Evolutionary conservation across 1,284 basidiomycete genomes (phyloP).

Genomic region (Meripilus lineatus): DNA sequence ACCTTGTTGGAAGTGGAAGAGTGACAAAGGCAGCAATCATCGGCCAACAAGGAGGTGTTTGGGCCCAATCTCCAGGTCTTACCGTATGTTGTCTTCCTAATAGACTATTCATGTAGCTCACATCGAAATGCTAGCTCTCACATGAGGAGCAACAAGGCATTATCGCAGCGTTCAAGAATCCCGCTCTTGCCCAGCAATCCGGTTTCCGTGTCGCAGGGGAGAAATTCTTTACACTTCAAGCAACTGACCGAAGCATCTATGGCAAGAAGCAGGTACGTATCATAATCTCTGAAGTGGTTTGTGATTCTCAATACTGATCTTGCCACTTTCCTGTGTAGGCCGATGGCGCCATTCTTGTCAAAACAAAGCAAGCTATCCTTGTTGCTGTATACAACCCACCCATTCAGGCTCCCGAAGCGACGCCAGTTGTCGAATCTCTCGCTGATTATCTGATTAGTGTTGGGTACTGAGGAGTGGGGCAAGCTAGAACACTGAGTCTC

Average conservation of each 20-base stretch:
- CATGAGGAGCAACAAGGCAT: constrained; percentile 71
- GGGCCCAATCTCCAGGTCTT: constrained; percentile 47
- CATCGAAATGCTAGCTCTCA: no score
- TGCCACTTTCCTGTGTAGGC: constrained; percentile 41
- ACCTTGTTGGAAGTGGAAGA: constrained; percentile 78
- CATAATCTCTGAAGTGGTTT: constrained; percentile 1
- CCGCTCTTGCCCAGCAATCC: constrained; percentile 39
- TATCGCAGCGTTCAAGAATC: constrained; percentile 48
- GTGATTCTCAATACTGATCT: constrained; percentile 4
- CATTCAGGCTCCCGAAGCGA: constrained; percentile 68
- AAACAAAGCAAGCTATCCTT: constrained; percentile 87
- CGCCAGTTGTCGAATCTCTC: constrained; percentile 66
- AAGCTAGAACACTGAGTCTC: background rate
- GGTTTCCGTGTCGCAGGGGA: constrained; percentile 70
- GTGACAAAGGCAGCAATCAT: constrained; percentile 81
- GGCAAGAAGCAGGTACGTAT: constrained; percentile 76
- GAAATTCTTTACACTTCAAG: constrained; percentile 80
- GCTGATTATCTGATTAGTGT: constrained; percentile 78
- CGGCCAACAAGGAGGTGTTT: constrained; percentile 82
- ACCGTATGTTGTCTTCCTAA: background rate
- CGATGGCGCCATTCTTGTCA: constrained; percentile 79
- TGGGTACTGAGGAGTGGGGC: constrained; percentile 36
- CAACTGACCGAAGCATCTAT: constrained; percentile 62
- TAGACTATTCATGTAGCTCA: constrained; percentile 45
- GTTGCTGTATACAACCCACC: constrained; percentile 77